phyloP scores from a whole-genome alignment of 2,329 filamentous ascomycete genomes.

The Albophoma yamanashiensis region DNA sequence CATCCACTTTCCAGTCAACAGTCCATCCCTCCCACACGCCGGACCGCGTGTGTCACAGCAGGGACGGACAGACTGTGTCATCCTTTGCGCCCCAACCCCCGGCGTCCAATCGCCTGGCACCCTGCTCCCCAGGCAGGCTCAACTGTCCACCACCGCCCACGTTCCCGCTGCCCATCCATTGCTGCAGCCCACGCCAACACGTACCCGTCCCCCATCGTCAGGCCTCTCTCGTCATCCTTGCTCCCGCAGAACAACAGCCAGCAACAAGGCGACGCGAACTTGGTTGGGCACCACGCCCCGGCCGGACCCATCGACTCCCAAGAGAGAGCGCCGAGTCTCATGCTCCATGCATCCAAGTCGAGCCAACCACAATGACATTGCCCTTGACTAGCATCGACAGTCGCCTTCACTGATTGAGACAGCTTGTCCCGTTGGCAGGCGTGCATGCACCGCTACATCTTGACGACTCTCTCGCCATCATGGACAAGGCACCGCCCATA shows the following conservation, averaged over 20 bases:
- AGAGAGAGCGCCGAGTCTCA: conserved; percentile 5
- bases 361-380: conserved; percentile 24
- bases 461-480: conserved; percentile 16
- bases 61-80: conserved; percentile 5
- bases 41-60: conserved; percentile 4
- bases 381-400: conserved; percentile 10
- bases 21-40: neutral
- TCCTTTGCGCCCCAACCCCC: conserved; percentile 3
- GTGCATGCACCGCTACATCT: conserved; percentile 19
- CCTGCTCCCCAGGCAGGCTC: neutral
- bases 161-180: conserved; percentile 1
- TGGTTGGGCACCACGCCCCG: conserved; percentile 1
- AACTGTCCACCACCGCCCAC: conserved; percentile 2
- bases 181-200: conserved; percentile 1
- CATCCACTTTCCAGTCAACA: neutral
- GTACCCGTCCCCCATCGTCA: neutral
- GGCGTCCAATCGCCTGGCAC: conserved; percentile 2
- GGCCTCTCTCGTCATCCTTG: neutral
- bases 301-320: conserved; percentile 2
- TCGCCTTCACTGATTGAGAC: conserved; percentile 16
- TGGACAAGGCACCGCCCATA: conserved; percentile 22
- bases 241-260: neutral
- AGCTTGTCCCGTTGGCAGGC: conserved; percentile 19
- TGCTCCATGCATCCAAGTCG: conserved; percentile 17
- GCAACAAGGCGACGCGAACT: neutral